phyloP scores from a whole-genome alignment of 371 early-diverging fungal genomes.

The Rhizopus stolonifer region DNA sequence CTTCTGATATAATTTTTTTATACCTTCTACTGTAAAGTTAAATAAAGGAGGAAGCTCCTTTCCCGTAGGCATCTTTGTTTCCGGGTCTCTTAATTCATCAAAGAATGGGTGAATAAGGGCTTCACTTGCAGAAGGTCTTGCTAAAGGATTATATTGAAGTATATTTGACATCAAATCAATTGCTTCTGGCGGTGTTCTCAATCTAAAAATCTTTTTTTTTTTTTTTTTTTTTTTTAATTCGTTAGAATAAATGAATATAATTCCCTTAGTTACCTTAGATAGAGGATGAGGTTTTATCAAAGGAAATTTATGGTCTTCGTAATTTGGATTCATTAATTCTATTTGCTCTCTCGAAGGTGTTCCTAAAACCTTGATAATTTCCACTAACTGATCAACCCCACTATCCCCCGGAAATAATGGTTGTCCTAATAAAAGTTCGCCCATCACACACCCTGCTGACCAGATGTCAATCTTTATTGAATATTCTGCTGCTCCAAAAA shows the following conservation, averaged over 20 bases:
- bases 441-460: slow-evolving; percentile 98
- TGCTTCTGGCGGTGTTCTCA: slow-evolving; percentile 74
- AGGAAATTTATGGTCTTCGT: slow-evolving; percentile 94
- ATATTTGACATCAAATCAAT: slow-evolving; percentile 87
- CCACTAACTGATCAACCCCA: slow-evolving; percentile 97
- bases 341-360: slow-evolving; percentile 95
- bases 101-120: slow-evolving; percentile 97
- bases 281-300: slow-evolving; percentile 90
- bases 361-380: slow-evolving; percentile 97
- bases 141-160: slow-evolving; percentile 93
- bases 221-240: neutral
- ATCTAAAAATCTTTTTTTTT: slow-evolving; percentile 15
- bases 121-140: slow-evolving; percentile 89
- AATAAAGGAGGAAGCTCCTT: slow-evolving; percentile 87
- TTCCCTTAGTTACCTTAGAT: slow-evolving; percentile 53
- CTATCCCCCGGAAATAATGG: slow-evolving; percentile 97
- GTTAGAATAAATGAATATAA: no score
- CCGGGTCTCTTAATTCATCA: slow-evolving; percentile 90
- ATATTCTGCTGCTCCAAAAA: slow-evolving; percentile 91
- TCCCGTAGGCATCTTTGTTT: slow-evolving; percentile 79
- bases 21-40: slow-evolving; percentile 86
- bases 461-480: slow-evolving; percentile 90
- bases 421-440: slow-evolving; percentile 89
- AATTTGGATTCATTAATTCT: slow-evolving; percentile 89
- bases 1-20: neutral